Evolutionary conservation across 306 rosid genomes (phyloP).

Genomic region (Cyamopsis tetragonoloba): DNA sequence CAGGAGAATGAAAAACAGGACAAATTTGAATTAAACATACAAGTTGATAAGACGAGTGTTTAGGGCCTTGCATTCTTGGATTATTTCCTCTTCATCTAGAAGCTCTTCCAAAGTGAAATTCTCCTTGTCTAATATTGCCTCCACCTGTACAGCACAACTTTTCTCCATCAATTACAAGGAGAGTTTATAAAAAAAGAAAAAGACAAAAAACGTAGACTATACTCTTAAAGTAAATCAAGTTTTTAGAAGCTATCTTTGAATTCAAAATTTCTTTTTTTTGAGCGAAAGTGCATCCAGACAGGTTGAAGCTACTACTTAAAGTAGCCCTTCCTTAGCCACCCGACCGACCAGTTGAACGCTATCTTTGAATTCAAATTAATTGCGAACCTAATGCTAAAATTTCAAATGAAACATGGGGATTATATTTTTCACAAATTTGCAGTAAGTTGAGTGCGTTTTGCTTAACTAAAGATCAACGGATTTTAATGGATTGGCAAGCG

Average conservation of each 20-base stretch:
- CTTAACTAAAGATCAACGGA: not conserved
- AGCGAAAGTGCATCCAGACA: too few species aligned
- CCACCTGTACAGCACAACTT: conserved; percentile 60
- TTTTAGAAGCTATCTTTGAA: not conserved
- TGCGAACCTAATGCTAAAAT: not conserved
- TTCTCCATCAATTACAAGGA: not conserved
- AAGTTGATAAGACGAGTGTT: conserved; percentile 95
- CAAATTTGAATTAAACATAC: conserved; percentile 37
- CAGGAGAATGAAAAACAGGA: not conserved
- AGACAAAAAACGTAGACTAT: too few species aligned
- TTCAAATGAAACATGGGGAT: not conserved
- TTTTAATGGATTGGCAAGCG: conserved; percentile 1
- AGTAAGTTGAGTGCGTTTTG: not conserved
- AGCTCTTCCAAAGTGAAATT: conserved; percentile 95
- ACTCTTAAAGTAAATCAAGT: conserved; percentile 1
- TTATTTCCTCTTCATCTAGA: conserved; percentile 95
- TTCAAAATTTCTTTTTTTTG: too few species aligned
- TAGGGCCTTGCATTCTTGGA: conserved; percentile 98
- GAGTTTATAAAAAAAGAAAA: not conserved
- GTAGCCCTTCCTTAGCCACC: too few species aligned
- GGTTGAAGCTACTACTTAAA: too few species aligned
- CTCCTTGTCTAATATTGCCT: conserved; percentile 85
- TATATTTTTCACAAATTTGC: not conserved
- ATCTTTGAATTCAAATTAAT: conserved; percentile 13
- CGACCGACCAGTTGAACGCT: too few species aligned